phyloP scores from a whole-genome alignment of 1,284 basidiomycete genomes.

The Malassezia sympodialis region DNA sequence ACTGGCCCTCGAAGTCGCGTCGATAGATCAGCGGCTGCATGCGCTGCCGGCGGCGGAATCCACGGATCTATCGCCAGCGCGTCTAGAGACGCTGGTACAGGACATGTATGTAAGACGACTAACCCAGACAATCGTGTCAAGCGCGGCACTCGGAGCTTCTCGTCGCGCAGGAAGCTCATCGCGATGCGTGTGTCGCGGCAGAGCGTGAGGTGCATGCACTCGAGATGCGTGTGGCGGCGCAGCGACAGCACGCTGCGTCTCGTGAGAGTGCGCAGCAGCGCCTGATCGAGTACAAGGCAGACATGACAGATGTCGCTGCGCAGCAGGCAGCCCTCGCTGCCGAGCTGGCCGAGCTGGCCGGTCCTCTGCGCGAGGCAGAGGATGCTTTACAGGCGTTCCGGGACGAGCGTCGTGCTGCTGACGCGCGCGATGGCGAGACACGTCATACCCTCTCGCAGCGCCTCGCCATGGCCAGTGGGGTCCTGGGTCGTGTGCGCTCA shows the following conservation, averaged over 20 bases:
- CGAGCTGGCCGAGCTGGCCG: not conserved
- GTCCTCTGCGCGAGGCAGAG: not conserved
- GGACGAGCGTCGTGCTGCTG: constrained; percentile 47
- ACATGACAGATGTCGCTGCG: constrained; percentile 55
- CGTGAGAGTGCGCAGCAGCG: not conserved
- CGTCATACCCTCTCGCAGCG: not conserved
- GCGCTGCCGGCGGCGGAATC: not conserved
- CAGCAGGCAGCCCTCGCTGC: not conserved
- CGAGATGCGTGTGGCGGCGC: not conserved
- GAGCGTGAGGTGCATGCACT: not conserved
- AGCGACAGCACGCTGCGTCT: not conserved
- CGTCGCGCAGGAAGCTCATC: not conserved
- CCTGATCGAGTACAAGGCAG: constrained; percentile 58
- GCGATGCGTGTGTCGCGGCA: not conserved
- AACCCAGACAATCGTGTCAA: not conserved
- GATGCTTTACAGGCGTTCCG: constrained; percentile 56
- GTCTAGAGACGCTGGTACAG: not conserved
- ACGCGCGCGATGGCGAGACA: not conserved
- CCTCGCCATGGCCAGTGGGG: not conserved
- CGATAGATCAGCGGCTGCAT: not conserved
- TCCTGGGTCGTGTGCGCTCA: not conserved
- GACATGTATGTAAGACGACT: not conserved
- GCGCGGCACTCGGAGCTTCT: not conserved
- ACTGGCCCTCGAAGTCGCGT: not conserved
- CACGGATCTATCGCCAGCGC: not conserved